phyloP scores from a whole-genome alignment of 257 asterid genomes.

The Nicotiana sylvestris region DNA sequence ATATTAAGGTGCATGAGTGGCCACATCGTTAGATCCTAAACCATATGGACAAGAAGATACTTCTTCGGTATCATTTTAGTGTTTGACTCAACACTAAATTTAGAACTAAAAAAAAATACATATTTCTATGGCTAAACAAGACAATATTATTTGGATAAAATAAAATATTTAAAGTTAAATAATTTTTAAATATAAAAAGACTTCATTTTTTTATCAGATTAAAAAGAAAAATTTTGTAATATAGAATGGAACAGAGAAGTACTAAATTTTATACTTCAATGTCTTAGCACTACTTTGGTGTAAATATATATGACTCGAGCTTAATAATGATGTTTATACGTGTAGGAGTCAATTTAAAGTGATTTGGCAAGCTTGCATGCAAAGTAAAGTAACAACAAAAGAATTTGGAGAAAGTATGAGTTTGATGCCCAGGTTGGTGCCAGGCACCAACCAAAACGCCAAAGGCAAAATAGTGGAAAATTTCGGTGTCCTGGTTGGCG shows the following conservation, averaged over 20 bases:
- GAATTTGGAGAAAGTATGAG: no score
- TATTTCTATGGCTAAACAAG: background rate
- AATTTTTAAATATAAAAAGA: background rate
- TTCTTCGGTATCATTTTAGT: background rate
- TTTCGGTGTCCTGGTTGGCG: no score
- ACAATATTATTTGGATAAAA: background rate
- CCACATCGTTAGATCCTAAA: conserved; percentile 20
- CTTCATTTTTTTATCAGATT: background rate
- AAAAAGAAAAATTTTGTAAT: background rate
- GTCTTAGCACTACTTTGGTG: background rate
- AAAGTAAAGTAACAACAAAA: no score
- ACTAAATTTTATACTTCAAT: background rate
- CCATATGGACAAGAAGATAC: background rate
- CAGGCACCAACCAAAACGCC: no score
- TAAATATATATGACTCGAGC: no score
- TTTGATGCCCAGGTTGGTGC: no score
- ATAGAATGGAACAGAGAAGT: background rate
- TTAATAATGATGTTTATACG: no score
- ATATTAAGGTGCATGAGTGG: background rate
- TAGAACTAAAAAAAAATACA: no score
- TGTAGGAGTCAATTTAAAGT: no score
- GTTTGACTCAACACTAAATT: no score
- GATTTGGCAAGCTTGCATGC: no score
- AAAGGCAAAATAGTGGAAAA: no score
- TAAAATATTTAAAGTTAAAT: background rate